A percentile compares a stretch with the other conserved stretches of the same genome.
Conservation (phyloP, 192 early-diverging fungal genomes). For the Pecoramyces ruminantium region DNA sequence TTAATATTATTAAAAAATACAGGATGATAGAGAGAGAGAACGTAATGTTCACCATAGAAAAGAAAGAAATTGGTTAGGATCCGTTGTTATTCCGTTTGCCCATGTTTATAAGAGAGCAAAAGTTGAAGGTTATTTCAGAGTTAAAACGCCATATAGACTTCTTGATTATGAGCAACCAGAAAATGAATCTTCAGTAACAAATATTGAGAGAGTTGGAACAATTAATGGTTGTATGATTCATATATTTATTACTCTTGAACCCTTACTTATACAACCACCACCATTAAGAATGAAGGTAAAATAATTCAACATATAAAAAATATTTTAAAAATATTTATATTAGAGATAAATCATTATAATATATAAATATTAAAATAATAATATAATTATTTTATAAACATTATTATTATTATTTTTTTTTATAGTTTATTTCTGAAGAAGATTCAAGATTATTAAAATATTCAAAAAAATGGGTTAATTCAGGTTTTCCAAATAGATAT, state of each 20-base stretch:
- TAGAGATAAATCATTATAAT: too few species aligned
- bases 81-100: slow-evolving; percentile 24
- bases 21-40: slow-evolving; percentile 24
- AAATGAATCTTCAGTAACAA: slow-evolving; percentile 2
- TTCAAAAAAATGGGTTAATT: slow-evolving; percentile 6
- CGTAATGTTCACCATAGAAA: slow-evolving; percentile 19
- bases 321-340: neutral
- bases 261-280: slow-evolving; percentile 20
- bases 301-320: neutral
- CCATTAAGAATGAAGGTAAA: slow-evolving; percentile 13
- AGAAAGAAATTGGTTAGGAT: slow-evolving; percentile 32
- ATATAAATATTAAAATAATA: too few species aligned
- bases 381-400: too few species aligned
- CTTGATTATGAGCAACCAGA: slow-evolving; percentile 18
- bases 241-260: slow-evolving; percentile 36
- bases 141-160: slow-evolving; percentile 15
- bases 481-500: slow-evolving; percentile 2
- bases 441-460: slow-evolving; percentile 11
- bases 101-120: slow-evolving; percentile 22
- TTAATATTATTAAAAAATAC: too few species aligned
- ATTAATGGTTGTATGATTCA: slow-evolving; percentile 16
- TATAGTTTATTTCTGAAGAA: slow-evolving; percentile 22
- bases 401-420: neutral
- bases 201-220: slow-evolving; percentile 8
- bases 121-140: slow-evolving; percentile 28